Evolutionary conservation across 73 alveolate species (phyloP).

Genomic region (Paramecium sonneborni): DNA sequence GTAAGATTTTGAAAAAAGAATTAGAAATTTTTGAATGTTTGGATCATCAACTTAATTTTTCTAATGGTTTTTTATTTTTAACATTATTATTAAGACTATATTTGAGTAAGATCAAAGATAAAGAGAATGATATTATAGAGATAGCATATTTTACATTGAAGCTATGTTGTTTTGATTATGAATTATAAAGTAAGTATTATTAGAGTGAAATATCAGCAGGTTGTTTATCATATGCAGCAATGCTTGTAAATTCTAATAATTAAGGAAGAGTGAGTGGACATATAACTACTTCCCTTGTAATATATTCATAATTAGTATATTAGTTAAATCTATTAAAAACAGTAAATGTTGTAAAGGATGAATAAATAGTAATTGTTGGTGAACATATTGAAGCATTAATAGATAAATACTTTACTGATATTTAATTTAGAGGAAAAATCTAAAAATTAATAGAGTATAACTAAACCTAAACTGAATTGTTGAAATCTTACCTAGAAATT

Average conservation of each 20-base stretch:
- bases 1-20: background rate
- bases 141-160: background rate
- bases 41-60: background rate
- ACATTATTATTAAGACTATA: background rate
- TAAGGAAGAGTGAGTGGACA: background rate
- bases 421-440: background rate
- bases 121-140: background rate
- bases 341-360: background rate
- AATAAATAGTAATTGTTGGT: background rate
- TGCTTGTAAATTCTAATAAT: background rate
- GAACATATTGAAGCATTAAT: background rate
- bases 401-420: background rate
- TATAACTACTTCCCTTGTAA: background rate
- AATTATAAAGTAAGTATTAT: background rate
- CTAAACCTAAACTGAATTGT: background rate
- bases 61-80: constrained; percentile 2
- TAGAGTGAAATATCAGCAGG: background rate
- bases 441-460: background rate
- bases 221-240: background rate
- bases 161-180: background rate
- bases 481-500: background rate
- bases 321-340: background rate
- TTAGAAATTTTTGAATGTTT: background rate
- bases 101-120: background rate
- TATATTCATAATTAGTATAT: background rate